phyloP scores from a whole-genome alignment of 345 rosid genomes.

The Odontarrhena argentea region DNA sequence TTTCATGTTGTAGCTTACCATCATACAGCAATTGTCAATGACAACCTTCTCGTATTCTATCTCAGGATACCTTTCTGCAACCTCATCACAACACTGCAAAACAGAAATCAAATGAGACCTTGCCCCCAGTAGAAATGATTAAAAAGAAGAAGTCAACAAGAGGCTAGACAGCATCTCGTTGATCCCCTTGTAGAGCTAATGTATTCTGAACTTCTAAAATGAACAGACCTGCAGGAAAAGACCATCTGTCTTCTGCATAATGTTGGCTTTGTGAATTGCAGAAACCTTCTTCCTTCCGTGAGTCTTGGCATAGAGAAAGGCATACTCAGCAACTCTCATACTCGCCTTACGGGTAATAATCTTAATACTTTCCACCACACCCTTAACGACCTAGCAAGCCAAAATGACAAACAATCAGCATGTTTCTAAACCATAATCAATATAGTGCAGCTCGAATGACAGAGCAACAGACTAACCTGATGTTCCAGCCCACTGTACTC shows the following conservation, averaged over 20 bases:
- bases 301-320: conserved; percentile 87
- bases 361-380: conserved; percentile 96
- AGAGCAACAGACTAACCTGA: conserved; percentile 53
- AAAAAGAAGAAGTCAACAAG: conserved; percentile 12
- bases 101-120: conserved; percentile 17
- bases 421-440: neutral
- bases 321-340: conserved; percentile 93
- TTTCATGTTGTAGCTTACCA: conserved; percentile 60
- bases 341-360: conserved; percentile 95
- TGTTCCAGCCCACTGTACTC: conserved; percentile 99
- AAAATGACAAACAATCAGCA: conserved; percentile 5
- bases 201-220: neutral
- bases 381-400: conserved; percentile 78
- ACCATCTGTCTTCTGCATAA: conserved; percentile 98
- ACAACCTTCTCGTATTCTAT: conserved; percentile 91
- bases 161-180: neutral
- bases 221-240: conserved; percentile 74
- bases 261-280: conserved; percentile 93
- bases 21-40: conserved; percentile 99
- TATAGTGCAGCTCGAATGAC: conserved; percentile 2
- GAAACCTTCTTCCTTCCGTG: conserved; percentile 94
- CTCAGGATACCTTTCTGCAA: conserved; percentile 93
- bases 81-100: conserved; percentile 93
- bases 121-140: conserved; percentile 3
- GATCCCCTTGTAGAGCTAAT: neutral